Evolutionary conservation across 2,329 filamentous ascomycete species (phyloP).

Genomic region (Paecilomyces formosus): DNA sequence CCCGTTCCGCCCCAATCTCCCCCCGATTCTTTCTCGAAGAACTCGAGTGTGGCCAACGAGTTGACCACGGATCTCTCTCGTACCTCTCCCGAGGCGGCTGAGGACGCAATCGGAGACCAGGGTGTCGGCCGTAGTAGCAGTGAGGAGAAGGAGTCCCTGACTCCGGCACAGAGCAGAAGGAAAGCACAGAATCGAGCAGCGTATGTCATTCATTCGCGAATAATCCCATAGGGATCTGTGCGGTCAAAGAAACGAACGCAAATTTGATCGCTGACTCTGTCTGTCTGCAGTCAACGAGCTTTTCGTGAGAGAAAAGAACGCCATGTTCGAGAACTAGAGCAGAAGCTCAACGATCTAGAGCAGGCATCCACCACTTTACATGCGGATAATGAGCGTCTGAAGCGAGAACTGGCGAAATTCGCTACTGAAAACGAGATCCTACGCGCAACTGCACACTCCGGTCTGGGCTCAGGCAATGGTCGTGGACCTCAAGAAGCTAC

Average conservation of each 20-base stretch:
- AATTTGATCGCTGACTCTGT: conserved; percentile 1
- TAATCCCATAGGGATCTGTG: neutral
- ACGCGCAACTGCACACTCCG: conserved; percentile 60
- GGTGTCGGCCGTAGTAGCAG: conserved; percentile 40
- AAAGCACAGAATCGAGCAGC: conserved; percentile 68
- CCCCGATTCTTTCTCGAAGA: conserved; percentile 26
- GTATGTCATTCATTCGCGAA: conserved; percentile 40
- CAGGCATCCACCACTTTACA: conserved; percentile 63
- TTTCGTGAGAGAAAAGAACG: conserved; percentile 95
- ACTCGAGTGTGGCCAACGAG: conserved; percentile 24
- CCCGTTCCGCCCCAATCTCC: conserved; percentile 23
- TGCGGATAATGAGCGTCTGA: conserved; percentile 79
- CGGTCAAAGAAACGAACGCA: neutral
- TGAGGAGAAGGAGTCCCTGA: conserved; percentile 47
- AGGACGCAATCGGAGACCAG: conserved; percentile 17
- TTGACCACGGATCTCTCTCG: conserved; percentile 13
- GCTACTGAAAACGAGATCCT: conserved; percentile 90
- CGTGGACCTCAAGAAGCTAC: conserved; percentile 26
- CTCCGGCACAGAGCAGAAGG: conserved; percentile 51
- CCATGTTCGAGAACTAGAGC: conserved; percentile 87
- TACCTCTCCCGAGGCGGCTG: conserved; percentile 21
- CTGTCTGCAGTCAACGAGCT: conserved; percentile 66
- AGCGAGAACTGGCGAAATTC: conserved; percentile 73
- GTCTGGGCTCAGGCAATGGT: neutral
- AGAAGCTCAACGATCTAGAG: conserved; percentile 71